Evolutionary conservation across 805 yeast species (phyloP).

Genomic region (Metschnikowia corniflorae): DNA sequence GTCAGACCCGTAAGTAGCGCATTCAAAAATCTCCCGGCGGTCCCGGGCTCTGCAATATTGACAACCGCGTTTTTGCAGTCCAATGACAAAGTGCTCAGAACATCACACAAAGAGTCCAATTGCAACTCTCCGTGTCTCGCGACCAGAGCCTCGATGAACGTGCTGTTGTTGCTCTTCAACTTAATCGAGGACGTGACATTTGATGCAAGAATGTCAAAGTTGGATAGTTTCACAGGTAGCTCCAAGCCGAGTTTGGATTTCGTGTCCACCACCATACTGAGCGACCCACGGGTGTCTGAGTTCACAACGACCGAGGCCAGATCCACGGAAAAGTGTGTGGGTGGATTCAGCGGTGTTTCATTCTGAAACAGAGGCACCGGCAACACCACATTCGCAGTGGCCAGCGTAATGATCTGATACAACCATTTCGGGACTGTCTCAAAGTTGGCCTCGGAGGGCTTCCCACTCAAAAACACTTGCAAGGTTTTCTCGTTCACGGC

Average conservation of each 20-base stretch:
- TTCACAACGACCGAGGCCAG: neutral
- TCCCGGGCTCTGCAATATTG: conserved; percentile 36
- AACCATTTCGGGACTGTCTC: conserved; percentile 26
- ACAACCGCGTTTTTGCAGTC: conserved; percentile 40
- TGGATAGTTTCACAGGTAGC: neutral
- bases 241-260: neutral
- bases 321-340: neutral
- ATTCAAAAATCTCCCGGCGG: conserved; percentile 3
- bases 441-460: conserved; percentile 5
- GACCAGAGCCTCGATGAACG: conserved; percentile 2
- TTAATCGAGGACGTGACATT: neutral
- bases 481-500: conserved; percentile 16
- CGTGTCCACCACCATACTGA: conserved; percentile 1
- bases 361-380: conserved; percentile 1
- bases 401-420: conserved; percentile 15
- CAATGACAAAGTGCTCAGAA: conserved; percentile 40
- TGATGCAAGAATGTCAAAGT: neutral
- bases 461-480: conserved; percentile 18
- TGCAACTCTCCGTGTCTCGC: neutral
- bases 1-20: neutral
- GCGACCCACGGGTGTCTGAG: conserved; percentile 1
- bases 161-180: neutral
- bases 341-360: neutral
- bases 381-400: neutral
- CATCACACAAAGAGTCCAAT: conserved; percentile 18